Evolutionary conservation across 2,329 filamentous ascomycete genomes (phyloP).

Genomic region (Thermothelomyces thermophilus): DNA sequence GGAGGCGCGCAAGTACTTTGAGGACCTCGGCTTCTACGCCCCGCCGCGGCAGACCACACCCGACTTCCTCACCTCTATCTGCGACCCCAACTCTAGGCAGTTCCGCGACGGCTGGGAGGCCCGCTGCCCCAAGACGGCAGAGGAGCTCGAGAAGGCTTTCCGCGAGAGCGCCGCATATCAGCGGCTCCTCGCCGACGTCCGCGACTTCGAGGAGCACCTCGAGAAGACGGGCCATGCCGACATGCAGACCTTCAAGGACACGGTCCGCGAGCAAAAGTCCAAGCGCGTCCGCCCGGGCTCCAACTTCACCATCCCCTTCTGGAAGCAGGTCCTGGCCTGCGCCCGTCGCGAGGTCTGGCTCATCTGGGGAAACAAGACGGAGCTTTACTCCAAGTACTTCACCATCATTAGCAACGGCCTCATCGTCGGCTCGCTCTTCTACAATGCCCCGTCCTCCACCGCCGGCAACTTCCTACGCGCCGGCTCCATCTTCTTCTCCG

Average conservation of each 20-base stretch:
- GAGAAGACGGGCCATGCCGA: conserved; percentile 19
- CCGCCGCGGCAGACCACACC: conserved; percentile 58
- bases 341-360: conserved; percentile 63
- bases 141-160: conserved; percentile 62
- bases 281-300: conserved; percentile 18
- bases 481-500: conserved; percentile 43
- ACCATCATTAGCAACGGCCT: conserved; percentile 68
- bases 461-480: conserved; percentile 54
- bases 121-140: conserved; percentile 60
- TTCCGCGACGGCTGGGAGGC: conserved; percentile 60
- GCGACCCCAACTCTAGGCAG: conserved; percentile 63
- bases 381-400: conserved; percentile 71
- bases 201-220: conserved; percentile 32
- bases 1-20: conserved; percentile 59
- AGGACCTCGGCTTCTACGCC: conserved; percentile 59
- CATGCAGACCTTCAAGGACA: conserved; percentile 19
- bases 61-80: conserved; percentile 71
- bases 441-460: conserved; percentile 55
- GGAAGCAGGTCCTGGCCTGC: conserved; percentile 61
- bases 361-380: conserved; percentile 65
- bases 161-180: conserved; percentile 53
- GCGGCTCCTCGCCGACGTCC: conserved; percentile 49
- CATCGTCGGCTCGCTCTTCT: conserved; percentile 74
- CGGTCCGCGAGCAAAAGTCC: conserved; percentile 44
- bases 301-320: conserved; percentile 69